Evolutionary conservation across 371 early-diverging fungal genomes (phyloP), one percentile per base, ranked within the genome.

Genomic region (Mortierella sp.): DNA sequence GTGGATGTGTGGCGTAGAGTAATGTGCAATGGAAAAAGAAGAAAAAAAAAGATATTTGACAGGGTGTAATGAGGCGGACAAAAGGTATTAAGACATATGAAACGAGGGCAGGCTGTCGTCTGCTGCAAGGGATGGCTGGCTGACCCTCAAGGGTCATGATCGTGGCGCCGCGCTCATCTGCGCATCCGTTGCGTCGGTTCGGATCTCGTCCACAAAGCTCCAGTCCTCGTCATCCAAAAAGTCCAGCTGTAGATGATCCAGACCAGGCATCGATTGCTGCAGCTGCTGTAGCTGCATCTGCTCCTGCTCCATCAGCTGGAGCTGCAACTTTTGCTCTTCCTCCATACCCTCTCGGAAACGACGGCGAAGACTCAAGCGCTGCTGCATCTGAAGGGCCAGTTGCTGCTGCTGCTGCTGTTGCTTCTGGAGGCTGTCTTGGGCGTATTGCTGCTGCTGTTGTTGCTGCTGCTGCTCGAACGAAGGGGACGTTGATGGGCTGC

Each of bases 151-250:
- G 67, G 75, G 79, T 79, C 75, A 79, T 79, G 75, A 71, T 14
- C 44, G 61, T 43, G 55, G 71, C 26, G 52, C 29, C 19, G 55
- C 43, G 34, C 52, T 74, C 75, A 75, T 70, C 24, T 63, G 64
- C 14, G 68, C n/a, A 26, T 76, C 76, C 16, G 55, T 29, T 19
- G 58, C 65, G 13, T 81, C 77, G 0, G 68, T 71, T 22, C 78
- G 66, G 40, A 82, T 74, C 69, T 82, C 82, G 43, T 82, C 66
- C 64, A 82, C 82, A 66, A 82, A 82, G 47, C 78, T 77, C 82
- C 82, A 82, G 50, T 82, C 82, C 43, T 73, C 68, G 31, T 82
- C 70, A 40, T 82, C 82, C 75, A 82, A 45, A 58, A 82, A 82
- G 34, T 77, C 77, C 26, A 81, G 77, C 68, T 77, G 82, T 41